Evolutionary conservation across 306 rosid species (phyloP).

Genomic region (Vicia villosa): DNA sequence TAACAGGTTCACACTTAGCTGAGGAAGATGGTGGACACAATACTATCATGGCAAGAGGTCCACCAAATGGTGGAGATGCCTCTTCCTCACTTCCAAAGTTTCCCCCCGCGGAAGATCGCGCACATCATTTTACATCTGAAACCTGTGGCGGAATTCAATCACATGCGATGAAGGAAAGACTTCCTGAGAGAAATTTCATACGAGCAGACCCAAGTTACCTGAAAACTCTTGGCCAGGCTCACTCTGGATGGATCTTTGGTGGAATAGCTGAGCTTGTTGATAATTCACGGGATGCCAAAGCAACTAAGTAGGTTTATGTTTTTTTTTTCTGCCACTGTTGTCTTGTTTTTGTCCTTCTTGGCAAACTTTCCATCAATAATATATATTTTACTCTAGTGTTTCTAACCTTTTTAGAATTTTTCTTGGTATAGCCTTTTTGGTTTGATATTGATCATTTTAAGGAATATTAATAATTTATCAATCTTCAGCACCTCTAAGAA

Average conservation of each 20-base stretch:
- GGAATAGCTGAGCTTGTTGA: slow-evolving; percentile 69
- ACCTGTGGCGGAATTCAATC: slow-evolving; percentile 27
- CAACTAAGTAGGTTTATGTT: slow-evolving; percentile 53
- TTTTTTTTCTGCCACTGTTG: slow-evolving; percentile 18
- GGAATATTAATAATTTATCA: slow-evolving; percentile 3
- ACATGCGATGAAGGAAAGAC: slow-evolving; percentile 30
- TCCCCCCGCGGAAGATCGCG: slow-evolving; percentile 28
- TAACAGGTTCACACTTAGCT: slow-evolving; percentile 41
- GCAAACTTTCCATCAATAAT: not conserved
- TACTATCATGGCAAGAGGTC: slow-evolving; percentile 26
- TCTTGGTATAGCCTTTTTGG: slow-evolving; percentile 21
- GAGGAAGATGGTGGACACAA: slow-evolving; percentile 38
- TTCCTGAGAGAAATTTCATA: slow-evolving; percentile 37
- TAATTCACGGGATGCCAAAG: slow-evolving; percentile 61
- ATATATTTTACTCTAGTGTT: slow-evolving; percentile 27
- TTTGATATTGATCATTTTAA: slow-evolving; percentile 15
- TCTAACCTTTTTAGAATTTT: not conserved
- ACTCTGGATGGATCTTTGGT: slow-evolving; percentile 70
- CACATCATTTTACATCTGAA: slow-evolving; percentile 35
- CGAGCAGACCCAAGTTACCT: slow-evolving; percentile 58
- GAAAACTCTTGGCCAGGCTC: slow-evolving; percentile 63
- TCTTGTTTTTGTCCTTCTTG: slow-evolving; percentile 13
- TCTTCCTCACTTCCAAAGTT: slow-evolving; percentile 23
- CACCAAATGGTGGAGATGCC: slow-evolving; percentile 27
- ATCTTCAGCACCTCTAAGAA: not conserved